These are phyloP conservation scores for Fusarium sp. DNA, from an alignment of 2,329 filamentous ascomycete species.

Conservation along the genomic window DNA sequence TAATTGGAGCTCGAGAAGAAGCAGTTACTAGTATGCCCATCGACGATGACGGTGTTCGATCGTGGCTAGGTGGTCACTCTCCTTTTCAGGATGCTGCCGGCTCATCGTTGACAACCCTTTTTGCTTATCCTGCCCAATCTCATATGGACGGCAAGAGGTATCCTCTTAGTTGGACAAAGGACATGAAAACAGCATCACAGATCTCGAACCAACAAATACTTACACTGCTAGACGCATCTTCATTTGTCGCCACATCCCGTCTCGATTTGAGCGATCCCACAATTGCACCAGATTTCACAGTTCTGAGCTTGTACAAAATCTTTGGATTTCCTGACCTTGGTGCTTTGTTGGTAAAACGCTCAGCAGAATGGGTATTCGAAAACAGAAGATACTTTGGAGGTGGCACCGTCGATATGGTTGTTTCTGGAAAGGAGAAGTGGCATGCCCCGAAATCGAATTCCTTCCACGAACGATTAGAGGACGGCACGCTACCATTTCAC, in stretches of 20 bases:
- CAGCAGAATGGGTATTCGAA: slow-evolving; percentile 71
- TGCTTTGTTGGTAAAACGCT: slow-evolving; percentile 82
- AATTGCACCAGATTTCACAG: slow-evolving; percentile 82
- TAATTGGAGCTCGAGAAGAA: slow-evolving; percentile 83
- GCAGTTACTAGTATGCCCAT: slow-evolving; percentile 75
- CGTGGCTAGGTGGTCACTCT: slow-evolving; percentile 66
- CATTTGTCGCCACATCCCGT: slow-evolving; percentile 79
- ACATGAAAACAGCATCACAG: slow-evolving; percentile 53
- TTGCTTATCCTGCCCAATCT: slow-evolving; percentile 91
- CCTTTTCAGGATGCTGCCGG: slow-evolving; percentile 43
- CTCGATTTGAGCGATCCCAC: slow-evolving; percentile 74
- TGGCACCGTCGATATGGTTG: slow-evolving; percentile 91
- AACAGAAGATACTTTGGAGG: slow-evolving; percentile 88
- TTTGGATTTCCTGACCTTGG: slow-evolving; percentile 96
- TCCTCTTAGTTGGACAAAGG: slow-evolving; percentile 74
- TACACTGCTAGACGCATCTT: slow-evolving; percentile 86
- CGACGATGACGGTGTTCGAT: slow-evolving; percentile 69
- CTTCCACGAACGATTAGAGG: slow-evolving; percentile 86
- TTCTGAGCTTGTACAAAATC: slow-evolving; percentile 95
- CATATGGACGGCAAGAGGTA: slow-evolving; percentile 88
- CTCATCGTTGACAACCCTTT: slow-evolving; percentile 55
- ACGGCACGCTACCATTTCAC: slow-evolving; percentile 91
- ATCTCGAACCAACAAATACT: slow-evolving; percentile 56
- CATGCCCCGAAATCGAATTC: slow-evolving; percentile 78
- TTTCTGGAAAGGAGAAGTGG: slow-evolving; percentile 82